Base-by-base conservation (phyloP, 805 yeast species). In the Saccharomyces mikatae region DNA sequence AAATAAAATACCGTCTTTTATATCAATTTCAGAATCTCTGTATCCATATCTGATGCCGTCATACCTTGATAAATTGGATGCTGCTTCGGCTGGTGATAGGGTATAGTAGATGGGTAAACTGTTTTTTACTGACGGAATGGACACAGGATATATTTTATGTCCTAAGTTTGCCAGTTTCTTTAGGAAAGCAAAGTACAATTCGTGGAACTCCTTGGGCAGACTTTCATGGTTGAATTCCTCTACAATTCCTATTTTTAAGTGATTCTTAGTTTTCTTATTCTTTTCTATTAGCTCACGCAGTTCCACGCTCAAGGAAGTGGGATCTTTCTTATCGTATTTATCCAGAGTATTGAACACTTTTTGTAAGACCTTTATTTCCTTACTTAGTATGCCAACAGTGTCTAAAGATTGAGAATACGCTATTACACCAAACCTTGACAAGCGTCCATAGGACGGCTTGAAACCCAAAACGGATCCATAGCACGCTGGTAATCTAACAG, bases 401-500 rank as follows among this genome's bases (percentile, higher is more conserved):
- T 94, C 99, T 52, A 94, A 75, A 44, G 92, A 84, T 70, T 95
- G 98, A 1, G 97, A 97, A 71, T 91, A 92, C 0, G 97, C 83
- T 3, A 91, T 73, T 8, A 94, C 89, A 1, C 99, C 99, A 83
- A 89, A 84, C 54, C 99, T 74, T 0, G 97, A 90, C 1, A 94
- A 74, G 41, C 96, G 76, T 0, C 99, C 99, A 68, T 94, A 94
- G 0, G 94, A 78, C 0, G 99, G 99, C 68, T 94, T 94, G 73
- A 89, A 89, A 1, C 99, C 99, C 30, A 81, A 72, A 0, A 86
- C 77, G 1, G 91, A 88, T 60, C 92, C 84, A 67, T 86, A 89
- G 21, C 96, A 84, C 1, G 96, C 95, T 0, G 99, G 99, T 22
- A 89, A 74, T 57, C 99, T 77, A 0, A 94, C 89, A 0, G 97